Evolutionary conservation across 176 grass and related monocot genomes (phyloP).

Genomic region (Canna indica): DNA sequence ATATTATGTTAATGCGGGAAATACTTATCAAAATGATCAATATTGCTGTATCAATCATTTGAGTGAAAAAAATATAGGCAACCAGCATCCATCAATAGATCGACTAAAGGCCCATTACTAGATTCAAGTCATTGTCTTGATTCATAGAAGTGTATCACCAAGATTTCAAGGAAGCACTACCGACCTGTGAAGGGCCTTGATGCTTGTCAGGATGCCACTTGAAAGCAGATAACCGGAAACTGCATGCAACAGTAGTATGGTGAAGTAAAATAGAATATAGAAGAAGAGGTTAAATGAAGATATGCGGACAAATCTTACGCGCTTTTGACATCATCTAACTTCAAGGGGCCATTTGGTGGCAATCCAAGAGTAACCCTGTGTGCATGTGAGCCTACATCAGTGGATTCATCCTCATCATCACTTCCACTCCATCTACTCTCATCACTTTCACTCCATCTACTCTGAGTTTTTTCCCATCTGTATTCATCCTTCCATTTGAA

Average conservation of each 20-base stretch:
- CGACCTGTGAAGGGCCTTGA: constrained; percentile 65
- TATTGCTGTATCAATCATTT: neutral
- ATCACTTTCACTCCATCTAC: constrained; percentile 38
- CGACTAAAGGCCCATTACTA: neutral
- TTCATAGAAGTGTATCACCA: neutral
- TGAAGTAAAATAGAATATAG: neutral
- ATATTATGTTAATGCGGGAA: neutral
- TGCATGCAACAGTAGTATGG: constrained; percentile 7
- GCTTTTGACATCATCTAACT: constrained; percentile 73
- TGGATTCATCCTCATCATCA: constrained; percentile 35
- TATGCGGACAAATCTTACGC: constrained; percentile 37
- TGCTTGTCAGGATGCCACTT: constrained; percentile 97
- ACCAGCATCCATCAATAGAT: neutral
- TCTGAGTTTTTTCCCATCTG: constrained; percentile 21
- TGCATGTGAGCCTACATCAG: constrained; percentile 42
- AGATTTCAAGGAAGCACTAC: neutral
- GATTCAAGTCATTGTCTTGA: neutral
- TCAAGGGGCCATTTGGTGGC: constrained; percentile 44
- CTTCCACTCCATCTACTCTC: constrained; percentile 28
- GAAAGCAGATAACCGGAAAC: constrained; percentile 59
- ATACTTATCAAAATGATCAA: neutral
- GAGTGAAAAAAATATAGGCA: neutral
- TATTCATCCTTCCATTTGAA: constrained; percentile 41
- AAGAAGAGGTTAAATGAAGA: constrained; percentile 7
- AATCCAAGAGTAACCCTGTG: constrained; percentile 53